Evolutionary conservation across 257 asterid genomes (phyloP).

Genomic region (Linderniella brevidens): DNA sequence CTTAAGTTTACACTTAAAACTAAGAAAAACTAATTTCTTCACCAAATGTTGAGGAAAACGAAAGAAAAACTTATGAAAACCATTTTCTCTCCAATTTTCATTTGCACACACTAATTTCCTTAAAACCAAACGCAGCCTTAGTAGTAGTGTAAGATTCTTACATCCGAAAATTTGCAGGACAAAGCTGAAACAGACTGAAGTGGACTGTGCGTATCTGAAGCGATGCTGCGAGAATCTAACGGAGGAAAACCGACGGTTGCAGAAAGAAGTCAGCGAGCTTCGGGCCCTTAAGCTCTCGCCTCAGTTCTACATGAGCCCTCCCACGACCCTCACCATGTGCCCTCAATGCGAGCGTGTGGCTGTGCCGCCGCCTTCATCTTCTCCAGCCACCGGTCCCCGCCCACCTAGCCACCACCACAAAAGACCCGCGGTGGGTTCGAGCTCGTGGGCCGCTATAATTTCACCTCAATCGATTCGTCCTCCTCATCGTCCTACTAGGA

Average conservation of each 20-base stretch:
- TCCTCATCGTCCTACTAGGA: constrained; percentile 17
- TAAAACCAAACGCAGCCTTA: no score
- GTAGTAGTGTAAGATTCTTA: no score
- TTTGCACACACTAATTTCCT: no score
- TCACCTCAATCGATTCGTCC: constrained; percentile 19
- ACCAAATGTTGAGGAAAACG: no score
- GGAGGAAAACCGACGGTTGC: constrained; percentile 67
- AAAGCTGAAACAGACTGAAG: constrained; percentile 91
- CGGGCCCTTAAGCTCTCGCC: constrained; percentile 79
- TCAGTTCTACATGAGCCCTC: constrained; percentile 81
- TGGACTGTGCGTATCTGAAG: constrained; percentile 77
- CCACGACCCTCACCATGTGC: constrained; percentile 93
- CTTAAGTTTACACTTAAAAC: no score
- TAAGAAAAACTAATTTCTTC: no score
- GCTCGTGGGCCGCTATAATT: constrained; percentile 45
- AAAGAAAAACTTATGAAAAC: no score
- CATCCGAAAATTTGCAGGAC: constrained; percentile 34
- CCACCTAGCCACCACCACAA: constrained; percentile 17
- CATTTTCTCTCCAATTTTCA: no score
- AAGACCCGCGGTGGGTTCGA: constrained; percentile 20
- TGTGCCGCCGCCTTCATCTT: constrained; percentile 18
- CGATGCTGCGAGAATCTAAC: constrained; percentile 85
- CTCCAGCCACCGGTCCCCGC: constrained; percentile 12
- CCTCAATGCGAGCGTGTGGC: constrained; percentile 90
- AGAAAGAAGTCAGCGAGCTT: constrained; percentile 75